Evolutionary conservation across 169 alveolate species (phyloP).

Genomic region (Cryptosporidium parvum): DNA sequence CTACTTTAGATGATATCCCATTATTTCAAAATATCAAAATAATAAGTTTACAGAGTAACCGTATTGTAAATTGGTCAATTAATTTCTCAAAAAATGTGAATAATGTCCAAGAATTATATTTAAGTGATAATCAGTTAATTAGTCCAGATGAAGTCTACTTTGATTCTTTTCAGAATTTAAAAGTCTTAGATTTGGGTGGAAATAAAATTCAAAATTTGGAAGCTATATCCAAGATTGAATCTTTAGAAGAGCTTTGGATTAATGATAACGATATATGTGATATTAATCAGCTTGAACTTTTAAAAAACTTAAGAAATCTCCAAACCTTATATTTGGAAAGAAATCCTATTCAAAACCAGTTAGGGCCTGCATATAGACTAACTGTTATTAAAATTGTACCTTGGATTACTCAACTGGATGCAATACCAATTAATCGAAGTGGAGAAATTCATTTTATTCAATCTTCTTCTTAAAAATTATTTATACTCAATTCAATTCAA

Average conservation of each 20-base stretch:
- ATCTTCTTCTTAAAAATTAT: neutral
- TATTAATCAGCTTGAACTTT: constrained; percentile 77
- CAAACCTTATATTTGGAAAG: constrained; percentile 85
- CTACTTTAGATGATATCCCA: constrained; percentile 80
- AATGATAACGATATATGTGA: constrained; percentile 82
- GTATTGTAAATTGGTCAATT: constrained; percentile 82
- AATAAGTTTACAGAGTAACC: constrained; percentile 85
- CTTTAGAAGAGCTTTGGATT: constrained; percentile 86
- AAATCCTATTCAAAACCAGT: constrained; percentile 83
- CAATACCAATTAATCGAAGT: constrained; percentile 50
- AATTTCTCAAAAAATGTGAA: constrained; percentile 77
- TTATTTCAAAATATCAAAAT: constrained; percentile 80
- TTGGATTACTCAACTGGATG: constrained; percentile 68
- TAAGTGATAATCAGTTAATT: constrained; percentile 83
- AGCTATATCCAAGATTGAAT: constrained; percentile 76
- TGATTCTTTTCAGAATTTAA: constrained; percentile 57
- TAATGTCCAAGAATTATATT: constrained; percentile 81
- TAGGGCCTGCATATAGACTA: constrained; percentile 86
- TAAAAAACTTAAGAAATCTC: constrained; percentile 77
- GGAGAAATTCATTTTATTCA: constrained; percentile 11
- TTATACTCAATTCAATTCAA: neutral
- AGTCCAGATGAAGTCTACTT: constrained; percentile 78
- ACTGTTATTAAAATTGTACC: constrained; percentile 82
- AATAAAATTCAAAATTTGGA: constrained; percentile 80
- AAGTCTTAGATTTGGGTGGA: constrained; percentile 84